Conservation (phyloP, 2,329 filamentous ascomycete genomes). For the Fusarium sulawesiense region DNA sequence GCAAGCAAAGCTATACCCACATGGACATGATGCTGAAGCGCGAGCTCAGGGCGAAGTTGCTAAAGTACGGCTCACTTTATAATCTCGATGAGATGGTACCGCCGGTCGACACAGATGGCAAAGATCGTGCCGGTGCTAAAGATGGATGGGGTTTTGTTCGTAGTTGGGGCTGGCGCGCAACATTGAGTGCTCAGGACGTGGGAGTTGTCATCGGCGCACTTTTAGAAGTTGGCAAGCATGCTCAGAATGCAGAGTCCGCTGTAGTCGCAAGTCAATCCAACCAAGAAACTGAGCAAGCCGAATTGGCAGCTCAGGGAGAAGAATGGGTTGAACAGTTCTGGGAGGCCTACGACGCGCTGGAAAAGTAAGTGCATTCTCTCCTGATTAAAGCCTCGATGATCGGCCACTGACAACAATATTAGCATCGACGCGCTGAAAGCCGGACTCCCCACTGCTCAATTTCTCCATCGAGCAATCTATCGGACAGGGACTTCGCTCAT, state of each 20-base stretch:
- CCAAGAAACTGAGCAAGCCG: slow-evolving; percentile 59
- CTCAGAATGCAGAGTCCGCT: slow-evolving; percentile 50
- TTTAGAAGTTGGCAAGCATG: slow-evolving; percentile 83
- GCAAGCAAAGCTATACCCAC: slow-evolving; percentile 94
- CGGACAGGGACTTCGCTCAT: slow-evolving; percentile 91
- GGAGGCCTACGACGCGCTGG: slow-evolving; percentile 78
- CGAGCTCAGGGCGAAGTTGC: slow-evolving; percentile 82
- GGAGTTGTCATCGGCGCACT: slow-evolving; percentile 93
- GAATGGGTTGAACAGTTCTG: slow-evolving; percentile 77
- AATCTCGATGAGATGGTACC: slow-evolving; percentile 95
- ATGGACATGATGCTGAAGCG: slow-evolving; percentile 99
- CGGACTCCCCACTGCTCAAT: slow-evolving; percentile 84
- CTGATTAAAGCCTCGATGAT: too few relatives aligned
- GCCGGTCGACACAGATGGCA: slow-evolving; percentile 75
- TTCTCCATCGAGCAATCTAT: slow-evolving; percentile 91
- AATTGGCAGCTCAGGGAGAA: slow-evolving; percentile 65
- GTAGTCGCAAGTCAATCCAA: slow-evolving; percentile 48
- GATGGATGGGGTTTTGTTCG: slow-evolving; percentile 98
- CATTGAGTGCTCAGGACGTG: slow-evolving; percentile 91
- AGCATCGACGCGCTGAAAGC: slow-evolving; percentile 81
- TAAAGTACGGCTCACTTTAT: slow-evolving; percentile 93
- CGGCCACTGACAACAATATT: slow-evolving; percentile 8
- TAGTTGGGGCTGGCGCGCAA: slow-evolving; percentile 98
- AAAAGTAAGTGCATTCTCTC: slow-evolving; percentile 64
- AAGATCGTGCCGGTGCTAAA: slow-evolving; percentile 76